Percentiles rank a stretch among this genome's conserved stretches.
These are phyloP conservation scores for Eucalyptus virginea DNA, from an alignment of 345 rosid genomes.

Conservation along the genomic window DNA sequence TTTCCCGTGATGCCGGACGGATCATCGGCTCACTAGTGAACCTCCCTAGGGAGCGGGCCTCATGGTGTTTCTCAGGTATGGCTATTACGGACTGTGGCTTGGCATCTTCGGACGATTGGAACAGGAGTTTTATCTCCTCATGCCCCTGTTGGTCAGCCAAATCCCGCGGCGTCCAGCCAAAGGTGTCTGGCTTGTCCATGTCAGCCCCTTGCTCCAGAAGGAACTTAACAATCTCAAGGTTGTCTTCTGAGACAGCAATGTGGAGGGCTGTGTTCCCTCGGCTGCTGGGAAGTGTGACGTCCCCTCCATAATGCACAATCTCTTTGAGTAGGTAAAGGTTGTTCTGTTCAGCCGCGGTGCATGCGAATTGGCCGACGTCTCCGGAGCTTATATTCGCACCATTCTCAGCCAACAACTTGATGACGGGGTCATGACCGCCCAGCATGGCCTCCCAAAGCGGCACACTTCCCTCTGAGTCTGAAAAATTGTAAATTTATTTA, in stretches of 20 bases:
- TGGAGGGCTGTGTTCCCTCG: constrained; percentile 72
- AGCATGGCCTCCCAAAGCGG: constrained; percentile 85
- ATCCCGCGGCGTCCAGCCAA: constrained; percentile 58
- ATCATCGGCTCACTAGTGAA: constrained; percentile 68
- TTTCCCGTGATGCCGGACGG: constrained; percentile 12
- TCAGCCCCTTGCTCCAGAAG: constrained; percentile 62
- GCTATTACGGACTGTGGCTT: constrained; percentile 17
- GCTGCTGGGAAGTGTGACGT: constrained; percentile 33
- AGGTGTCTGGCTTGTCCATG: constrained; percentile 42
- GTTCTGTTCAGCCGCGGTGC: constrained; percentile 64
- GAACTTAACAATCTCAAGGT: constrained; percentile 51
- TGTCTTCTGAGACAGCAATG: constrained; percentile 69
- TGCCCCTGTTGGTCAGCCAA: constrained; percentile 89
- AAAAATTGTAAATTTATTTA: not conserved
- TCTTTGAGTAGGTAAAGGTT: constrained; percentile 48
- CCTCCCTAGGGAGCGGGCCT: constrained; percentile 39
- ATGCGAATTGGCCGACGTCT: constrained; percentile 69
- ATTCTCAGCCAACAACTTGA: constrained; percentile 28
- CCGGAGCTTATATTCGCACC: constrained; percentile 38
- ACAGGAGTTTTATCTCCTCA: constrained; percentile 51
- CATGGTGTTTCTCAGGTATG: constrained; percentile 33
- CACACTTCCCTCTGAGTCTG: constrained; percentile 61
- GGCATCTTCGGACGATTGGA: constrained; percentile 20
- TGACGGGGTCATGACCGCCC: constrained; percentile 42
- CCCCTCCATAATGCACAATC: constrained; percentile 40